These are phyloP conservation scores for Arthrobotrys megalospora DNA, from an alignment of 2,329 filamentous ascomycete species.

Conservation along the genomic window DNA sequence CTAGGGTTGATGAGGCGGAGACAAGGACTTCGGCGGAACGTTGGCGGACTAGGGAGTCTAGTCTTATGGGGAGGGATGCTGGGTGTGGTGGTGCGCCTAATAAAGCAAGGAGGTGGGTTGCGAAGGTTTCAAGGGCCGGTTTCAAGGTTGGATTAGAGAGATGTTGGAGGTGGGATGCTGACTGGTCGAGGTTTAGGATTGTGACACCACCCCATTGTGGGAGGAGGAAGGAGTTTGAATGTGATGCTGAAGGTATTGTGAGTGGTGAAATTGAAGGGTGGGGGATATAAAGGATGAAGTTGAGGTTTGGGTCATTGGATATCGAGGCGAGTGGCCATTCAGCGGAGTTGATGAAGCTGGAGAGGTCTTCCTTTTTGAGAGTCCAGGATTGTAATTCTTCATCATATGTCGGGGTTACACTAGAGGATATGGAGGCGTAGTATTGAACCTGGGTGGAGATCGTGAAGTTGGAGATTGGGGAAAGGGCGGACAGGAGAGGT, in stretches of 20 bases:
- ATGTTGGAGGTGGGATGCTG: slow-evolving; percentile 68
- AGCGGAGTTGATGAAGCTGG: slow-evolving; percentile 95
- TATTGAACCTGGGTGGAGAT: slow-evolving; percentile 96
- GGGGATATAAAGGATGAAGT: slow-evolving; percentile 93
- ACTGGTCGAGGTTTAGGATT: slow-evolving; percentile 74
- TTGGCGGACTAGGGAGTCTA: slow-evolving; percentile 88
- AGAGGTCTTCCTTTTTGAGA: slow-evolving; percentile 86
- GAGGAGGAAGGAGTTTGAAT: slow-evolving; percentile 70
- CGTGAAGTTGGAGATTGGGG: slow-evolving; percentile 91
- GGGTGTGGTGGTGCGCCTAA: slow-evolving; percentile 86
- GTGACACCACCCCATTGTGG: slow-evolving; percentile 92
- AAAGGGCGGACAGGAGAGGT: slow-evolving; percentile 83
- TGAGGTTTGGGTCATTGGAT: slow-evolving; percentile 91
- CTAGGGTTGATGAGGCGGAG: slow-evolving; percentile 91
- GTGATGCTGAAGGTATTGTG: slow-evolving; percentile 73
- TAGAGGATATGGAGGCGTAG: slow-evolving; percentile 80
- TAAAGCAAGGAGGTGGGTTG: slow-evolving; percentile 88
- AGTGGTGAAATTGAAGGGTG: slow-evolving; percentile 76
- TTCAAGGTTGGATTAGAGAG: slow-evolving; percentile 79
- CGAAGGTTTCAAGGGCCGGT: slow-evolving; percentile 89
- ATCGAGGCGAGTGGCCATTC: slow-evolving; percentile 98
- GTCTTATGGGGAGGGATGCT: slow-evolving; percentile 82
- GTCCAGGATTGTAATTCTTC: slow-evolving; percentile 74
- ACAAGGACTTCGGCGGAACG: slow-evolving; percentile 87
- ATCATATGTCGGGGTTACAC: slow-evolving; percentile 74